Evolutionary conservation across 2,329 filamentous ascomycete species (phyloP).

Genomic region (Albophoma yamanashiensis): DNA sequence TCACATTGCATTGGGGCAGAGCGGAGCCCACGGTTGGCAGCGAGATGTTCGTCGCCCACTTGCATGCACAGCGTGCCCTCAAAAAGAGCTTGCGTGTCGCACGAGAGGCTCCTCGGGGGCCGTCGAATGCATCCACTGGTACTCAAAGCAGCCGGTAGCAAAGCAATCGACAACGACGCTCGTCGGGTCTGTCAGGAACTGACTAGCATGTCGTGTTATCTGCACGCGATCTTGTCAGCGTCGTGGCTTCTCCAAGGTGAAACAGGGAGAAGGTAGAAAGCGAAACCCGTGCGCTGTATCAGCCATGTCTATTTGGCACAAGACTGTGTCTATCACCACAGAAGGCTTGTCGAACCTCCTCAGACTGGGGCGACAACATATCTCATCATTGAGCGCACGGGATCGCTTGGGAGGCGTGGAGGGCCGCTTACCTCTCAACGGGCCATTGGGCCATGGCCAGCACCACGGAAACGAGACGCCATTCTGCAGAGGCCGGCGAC

Average conservation of each 20-base stretch:
- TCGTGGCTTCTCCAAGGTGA: neutral
- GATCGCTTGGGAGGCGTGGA: neutral
- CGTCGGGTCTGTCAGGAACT: slow-evolving; percentile 5
- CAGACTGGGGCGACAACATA: slow-evolving; percentile 39
- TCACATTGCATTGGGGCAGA: neutral
- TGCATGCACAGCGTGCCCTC: neutral
- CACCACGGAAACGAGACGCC: neutral
- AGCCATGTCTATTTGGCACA: slow-evolving; percentile 46
- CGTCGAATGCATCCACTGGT: slow-evolving; percentile 23
- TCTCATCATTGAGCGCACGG: slow-evolving; percentile 21
- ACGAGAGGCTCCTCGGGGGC: slow-evolving; percentile 13
- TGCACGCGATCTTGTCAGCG: neutral
- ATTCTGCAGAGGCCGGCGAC: neutral
- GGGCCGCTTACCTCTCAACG: neutral
- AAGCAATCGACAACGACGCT: slow-evolving; percentile 24
- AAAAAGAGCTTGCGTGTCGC: neutral
- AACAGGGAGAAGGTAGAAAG: neutral
- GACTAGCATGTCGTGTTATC: neutral
- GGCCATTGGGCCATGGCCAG: neutral
- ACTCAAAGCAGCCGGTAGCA: slow-evolving; percentile 32
- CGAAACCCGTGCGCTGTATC: slow-evolving; percentile 15
- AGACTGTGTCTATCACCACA: slow-evolving; percentile 41
- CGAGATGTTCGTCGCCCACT: neutral
- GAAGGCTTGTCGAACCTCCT: slow-evolving; percentile 36
- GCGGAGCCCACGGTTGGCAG: neutral